Base-by-base conservation (phyloP, 768 basidiomycete genomes). In the Russula abietina region DNA sequence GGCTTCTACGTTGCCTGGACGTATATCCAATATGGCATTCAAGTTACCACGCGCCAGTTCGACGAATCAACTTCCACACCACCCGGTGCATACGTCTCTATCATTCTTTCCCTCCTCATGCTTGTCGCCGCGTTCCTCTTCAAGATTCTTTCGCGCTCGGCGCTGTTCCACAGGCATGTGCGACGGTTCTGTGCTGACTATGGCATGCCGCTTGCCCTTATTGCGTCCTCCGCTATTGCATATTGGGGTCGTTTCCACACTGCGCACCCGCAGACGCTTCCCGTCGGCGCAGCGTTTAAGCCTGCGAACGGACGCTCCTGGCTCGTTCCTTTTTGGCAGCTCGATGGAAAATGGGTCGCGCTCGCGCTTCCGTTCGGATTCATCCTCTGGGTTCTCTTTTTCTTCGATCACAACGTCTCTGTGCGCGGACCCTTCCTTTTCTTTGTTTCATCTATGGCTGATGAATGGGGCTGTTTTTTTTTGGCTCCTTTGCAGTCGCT, bases 361-460 rank as follows among this genome's bases (percentile, higher is more conserved):
- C 86, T 92, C 32, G 91, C 93, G 0, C 77, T 94, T 48, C 94
- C 93, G 0, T 97, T 97, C 69, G 95, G 94, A 2, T 73, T 94
- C 46, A 78, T 93, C 24, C 77, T 98, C 6, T 97, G 91, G 84
- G 82, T 96, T 26, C 75, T 97, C 49, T 96, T 98, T 76, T 94
- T 94, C 78, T 97, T 97, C 68, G 93, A 98, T 66, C 91, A 94
- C 67, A 95, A 95, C 68, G 91, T 94, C 57, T 94, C 92, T 52
- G 91, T 91, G 71, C 68, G 88, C 75, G 10, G 8, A 14, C 7
- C 26, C 8, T 36, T 43, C 32, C 4, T 30, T 8, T 17, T 19
- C 32, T 32, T 24, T 32, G 54, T 2, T 46, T 2, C n/a, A 5
- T 12, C 39, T 45, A 36, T 36, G 3, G 11, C 45, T 32, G 43